Evolutionary conservation across 2,329 filamentous ascomycete species (phyloP), one percentile per base, ranked within the genome.

Genomic region (Microdochium nivale): DNA sequence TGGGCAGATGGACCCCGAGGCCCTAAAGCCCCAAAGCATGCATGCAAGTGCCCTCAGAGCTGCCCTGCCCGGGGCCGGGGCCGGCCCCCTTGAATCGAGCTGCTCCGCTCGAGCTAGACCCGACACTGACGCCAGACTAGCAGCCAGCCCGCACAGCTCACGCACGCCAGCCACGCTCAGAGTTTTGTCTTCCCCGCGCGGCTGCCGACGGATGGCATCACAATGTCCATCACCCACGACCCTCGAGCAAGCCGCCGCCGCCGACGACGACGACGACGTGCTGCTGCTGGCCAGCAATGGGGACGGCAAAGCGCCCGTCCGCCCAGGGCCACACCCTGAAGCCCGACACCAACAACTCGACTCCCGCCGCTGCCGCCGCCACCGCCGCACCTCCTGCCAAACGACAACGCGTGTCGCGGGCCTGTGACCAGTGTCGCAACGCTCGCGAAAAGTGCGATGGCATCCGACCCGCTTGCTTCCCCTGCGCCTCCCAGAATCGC

Each of bases 401-500:
- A 65, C 75, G 83, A 40, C 82, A 83, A 58, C 73, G 84, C 53
- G 83, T 87, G 8, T 86, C 83, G 25, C 73, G 83, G 55, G 84
- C 84, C 32, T 88, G 84, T 66, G 83, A 88, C 60, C 81, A 81
- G 57, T 88, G 84, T 61, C 77, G 84, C 47, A 74, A 75, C 14
- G 81, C 81, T 49, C 78, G 84, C 55, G 85, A 88, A 65, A 88
- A 86, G 62, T 90, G 86, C 66, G 85, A 90, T 60, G 86, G 87
- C 16, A 71, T 73, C 11, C 80, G 83, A 56, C 86, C 86, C 5
- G 71, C 73, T 14, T 90, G 86, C 64, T 81, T 79, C 47, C 84
- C 84, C 2, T 90, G 87, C 67, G 74, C 75, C 7, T 72, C 78
- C 3, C 79, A 85, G 54, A 80, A 78, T 51, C 76, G 86, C 48